Conservation (phyloP, 257 asterid species). For the Solanum lycopersicoides region DNA sequence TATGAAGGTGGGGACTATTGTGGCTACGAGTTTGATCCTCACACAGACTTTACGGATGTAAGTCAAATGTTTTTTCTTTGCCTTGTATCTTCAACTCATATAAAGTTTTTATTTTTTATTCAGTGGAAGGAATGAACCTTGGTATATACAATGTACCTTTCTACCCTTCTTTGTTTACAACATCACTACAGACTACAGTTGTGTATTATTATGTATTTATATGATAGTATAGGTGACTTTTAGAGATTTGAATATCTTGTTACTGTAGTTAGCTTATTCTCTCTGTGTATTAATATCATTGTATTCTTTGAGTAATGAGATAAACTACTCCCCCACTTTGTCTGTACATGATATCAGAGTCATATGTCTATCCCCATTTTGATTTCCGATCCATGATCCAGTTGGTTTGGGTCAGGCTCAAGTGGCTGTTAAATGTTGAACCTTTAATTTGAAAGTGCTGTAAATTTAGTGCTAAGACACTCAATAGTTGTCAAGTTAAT, state of each 20-base stretch:
- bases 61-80: background rate
- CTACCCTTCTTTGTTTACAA: background rate
- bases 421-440: background rate
- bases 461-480: background rate
- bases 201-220: background rate
- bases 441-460: background rate
- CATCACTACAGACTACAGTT: background rate
- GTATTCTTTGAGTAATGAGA: background rate
- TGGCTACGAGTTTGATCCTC: slow-evolving; percentile 49
- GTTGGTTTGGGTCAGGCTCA: background rate
- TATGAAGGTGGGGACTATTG: slow-evolving; percentile 16
- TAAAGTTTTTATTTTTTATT: background rate
- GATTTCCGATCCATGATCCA: background rate
- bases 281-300: background rate
- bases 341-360: background rate
- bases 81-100: background rate
- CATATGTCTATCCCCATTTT: background rate
- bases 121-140: background rate
- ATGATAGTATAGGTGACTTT: background rate
- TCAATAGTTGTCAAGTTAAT: background rate
- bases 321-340: background rate
- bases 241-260: background rate
- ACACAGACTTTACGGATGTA: slow-evolving; percentile 51
- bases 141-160: background rate
- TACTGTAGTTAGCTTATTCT: background rate